A percentile compares a stretch with the other conserved stretches of the same genome.
phyloP scores from a whole-genome alignment of 768 basidiomycete genomes.

The Mycena venus region DNA sequence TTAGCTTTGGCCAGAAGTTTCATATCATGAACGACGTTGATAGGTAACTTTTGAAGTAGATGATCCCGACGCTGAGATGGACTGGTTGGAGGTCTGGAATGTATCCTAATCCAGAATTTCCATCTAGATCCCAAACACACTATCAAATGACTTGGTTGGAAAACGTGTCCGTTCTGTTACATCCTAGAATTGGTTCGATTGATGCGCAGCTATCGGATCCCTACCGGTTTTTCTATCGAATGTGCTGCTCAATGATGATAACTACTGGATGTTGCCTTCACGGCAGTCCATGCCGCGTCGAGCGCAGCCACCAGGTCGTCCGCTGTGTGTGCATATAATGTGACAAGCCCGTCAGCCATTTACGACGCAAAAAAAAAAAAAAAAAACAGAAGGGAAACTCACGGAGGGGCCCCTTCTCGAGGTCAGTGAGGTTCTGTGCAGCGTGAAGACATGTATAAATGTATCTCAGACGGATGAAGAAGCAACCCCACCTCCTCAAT shows the following conservation, averaged over 20 bases:
- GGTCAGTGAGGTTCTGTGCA: slow-evolving; percentile 60
- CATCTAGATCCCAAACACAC: no score
- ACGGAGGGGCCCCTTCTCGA: slow-evolving; percentile 72
- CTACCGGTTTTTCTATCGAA: no score
- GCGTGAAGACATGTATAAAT: neutral
- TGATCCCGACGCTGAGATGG: no score
- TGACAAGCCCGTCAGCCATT: neutral
- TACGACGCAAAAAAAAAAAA: neutral
- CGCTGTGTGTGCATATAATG: slow-evolving; percentile 42
- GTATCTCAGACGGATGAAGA: neutral
- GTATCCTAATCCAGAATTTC: no score
- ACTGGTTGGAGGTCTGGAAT: no score
- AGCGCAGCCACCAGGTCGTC: slow-evolving; percentile 64
- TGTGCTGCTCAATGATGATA: slow-evolving; percentile 46
- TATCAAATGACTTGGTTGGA: no score
- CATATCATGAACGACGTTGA: no score
- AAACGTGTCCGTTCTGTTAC: no score
- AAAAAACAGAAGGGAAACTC: slow-evolving; percentile 26
- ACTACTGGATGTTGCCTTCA: slow-evolving; percentile 53
- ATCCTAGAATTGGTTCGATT: no score
- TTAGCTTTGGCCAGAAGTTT: neutral
- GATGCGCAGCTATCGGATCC: no score
- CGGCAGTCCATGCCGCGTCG: slow-evolving; percentile 64
- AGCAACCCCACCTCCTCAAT: slow-evolving; percentile 58
- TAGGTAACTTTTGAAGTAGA: no score